Evolutionary conservation across 1,139 yeast genomes (phyloP), one percentile per base, ranked within the genome.

Genomic region (Yamadazyma taylorii): DNA sequence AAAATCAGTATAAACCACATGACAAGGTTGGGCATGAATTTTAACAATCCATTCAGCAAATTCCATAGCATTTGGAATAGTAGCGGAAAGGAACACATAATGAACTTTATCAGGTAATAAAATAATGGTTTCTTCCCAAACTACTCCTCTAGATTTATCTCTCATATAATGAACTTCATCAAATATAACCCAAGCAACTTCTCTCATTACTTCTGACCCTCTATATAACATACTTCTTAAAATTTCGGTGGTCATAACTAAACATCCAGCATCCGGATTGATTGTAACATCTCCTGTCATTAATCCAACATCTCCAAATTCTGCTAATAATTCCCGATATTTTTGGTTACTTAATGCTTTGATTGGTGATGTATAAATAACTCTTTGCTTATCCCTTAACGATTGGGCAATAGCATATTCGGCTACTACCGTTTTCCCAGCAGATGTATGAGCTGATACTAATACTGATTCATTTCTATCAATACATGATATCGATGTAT

Each of bases 21-120:
- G 98, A 58, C 98, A 94, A 2, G 98, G 98, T 61, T 94, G 98
- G 32, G 79, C 74, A 58, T 92, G 99, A 40, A 85, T 90, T 53
- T 87, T 84, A 53, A 96, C 95, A 38, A 94, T 87, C 99, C 99
- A 92, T 55, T 90, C 95, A 8, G 98, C 98, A 69, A 92, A 92
- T 58, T 92, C 97, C 85, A 88, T 85, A 4, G 98, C 96, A 60
- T 92, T 92, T 26, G 99, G 98, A 46, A 92, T 94, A 3, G 99
- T 92, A 35, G 99, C 99, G 11, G 97, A 89, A 47, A 89, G 69
- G 50, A 89, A 82, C 13, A 85, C 92, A 53, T 84, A 83, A 51
- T 81, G 86, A 30, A 94, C 96, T 65, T 92, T 94, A 53, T 90
- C 96, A 3, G 99, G 99, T 38, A 92, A 73, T 66, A 92, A 75